Evolutionary conservation across 768 basidiomycete genomes (phyloP).

Genomic region (Xerocomellus amylosporus): DNA sequence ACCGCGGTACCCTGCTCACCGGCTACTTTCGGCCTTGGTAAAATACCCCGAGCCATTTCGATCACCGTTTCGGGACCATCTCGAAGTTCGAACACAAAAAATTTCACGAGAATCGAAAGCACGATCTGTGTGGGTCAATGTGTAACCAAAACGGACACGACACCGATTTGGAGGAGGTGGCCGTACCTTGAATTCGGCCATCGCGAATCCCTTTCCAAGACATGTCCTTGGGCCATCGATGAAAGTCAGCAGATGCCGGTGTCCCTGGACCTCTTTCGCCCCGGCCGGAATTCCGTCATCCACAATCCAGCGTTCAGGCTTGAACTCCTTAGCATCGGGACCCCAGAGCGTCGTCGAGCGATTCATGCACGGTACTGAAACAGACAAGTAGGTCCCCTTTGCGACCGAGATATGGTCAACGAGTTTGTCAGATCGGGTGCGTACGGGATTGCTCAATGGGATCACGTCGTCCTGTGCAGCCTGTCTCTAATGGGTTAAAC

Average conservation of each 20-base stretch:
- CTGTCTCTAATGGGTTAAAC: conserved; percentile 27
- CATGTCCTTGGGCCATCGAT: conserved; percentile 49
- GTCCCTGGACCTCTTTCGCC: conserved; percentile 47
- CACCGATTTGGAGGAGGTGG: background rate
- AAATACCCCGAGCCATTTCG: conserved; percentile 12
- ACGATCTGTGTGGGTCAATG: conserved; percentile 32
- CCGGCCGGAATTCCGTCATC: conserved; percentile 25
- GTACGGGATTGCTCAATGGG: conserved; percentile 52
- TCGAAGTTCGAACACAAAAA: conserved; percentile 21
- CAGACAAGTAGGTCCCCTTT: conserved; percentile 44
- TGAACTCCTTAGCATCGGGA: conserved; percentile 51
- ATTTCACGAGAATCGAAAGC: conserved; percentile 42
- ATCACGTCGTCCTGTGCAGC: conserved; percentile 54
- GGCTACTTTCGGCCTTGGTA: conserved; percentile 19
- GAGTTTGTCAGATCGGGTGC: conserved; percentile 38
- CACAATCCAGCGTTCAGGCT: conserved; percentile 62
- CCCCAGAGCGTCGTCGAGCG: conserved; percentile 60
- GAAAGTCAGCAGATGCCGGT: conserved; percentile 51
- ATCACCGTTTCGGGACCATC: conserved; percentile 19
- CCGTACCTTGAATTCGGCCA: conserved; percentile 28
- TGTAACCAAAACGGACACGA: no score
- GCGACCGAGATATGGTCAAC: conserved; percentile 43
- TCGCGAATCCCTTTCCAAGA: conserved; percentile 12
- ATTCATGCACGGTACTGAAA: conserved; percentile 49
- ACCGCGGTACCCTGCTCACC: conserved; percentile 23